Evolutionary conservation across 306 rosid species (phyloP).

Genomic region (Medicago truncatula): MtrunA17r5.0-ANR NC_053045.1:3653001-3653500

Average conservation of each 20-base stretch:
- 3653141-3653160: background rate
- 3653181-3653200: background rate
- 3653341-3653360: constrained; percentile 5
- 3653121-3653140: background rate
- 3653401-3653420: too few relatives aligned
- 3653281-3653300: background rate
- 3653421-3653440: too few relatives aligned
- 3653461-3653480: too few relatives aligned
- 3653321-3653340: constrained; percentile 28
- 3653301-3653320: constrained; percentile 33
- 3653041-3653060: background rate
- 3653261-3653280: constrained; percentile 1
- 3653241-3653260: constrained; percentile 19
- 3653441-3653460: too few relatives aligned
- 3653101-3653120: background rate
- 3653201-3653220: constrained; percentile 29
- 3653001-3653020: background rate
- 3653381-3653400: too few relatives aligned
- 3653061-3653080: background rate
- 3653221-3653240: background rate
- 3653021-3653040: background rate
- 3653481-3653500: too few relatives aligned
- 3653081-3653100: background rate
- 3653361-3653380: constrained; percentile 20
- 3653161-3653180: background rate